A percentile compares a stretch with the other conserved stretches of the same genome.
These are phyloP conservation scores for Dryadomyces quercus-mongolicae DNA, from an alignment of 2,329 filamentous ascomycete species.

Conservation along the genomic window DNA sequence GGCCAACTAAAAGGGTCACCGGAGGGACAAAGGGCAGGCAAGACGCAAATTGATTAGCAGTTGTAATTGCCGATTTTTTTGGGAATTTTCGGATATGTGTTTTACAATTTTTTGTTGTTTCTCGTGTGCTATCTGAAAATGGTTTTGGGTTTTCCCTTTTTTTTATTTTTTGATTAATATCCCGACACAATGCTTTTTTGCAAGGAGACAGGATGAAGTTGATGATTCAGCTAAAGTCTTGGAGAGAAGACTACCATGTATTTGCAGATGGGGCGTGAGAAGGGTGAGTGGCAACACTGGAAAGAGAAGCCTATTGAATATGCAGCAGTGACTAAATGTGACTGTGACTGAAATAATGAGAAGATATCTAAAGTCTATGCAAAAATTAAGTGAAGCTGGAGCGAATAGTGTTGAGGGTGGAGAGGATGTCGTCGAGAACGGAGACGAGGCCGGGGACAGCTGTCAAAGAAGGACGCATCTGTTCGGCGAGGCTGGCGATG, in stretches of 20 bases:
- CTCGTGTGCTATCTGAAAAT: background rate
- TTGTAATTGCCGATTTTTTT: slow-evolving; percentile 18
- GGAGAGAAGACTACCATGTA: background rate
- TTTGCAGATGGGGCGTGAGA: background rate
- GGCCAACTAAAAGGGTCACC: slow-evolving; percentile 31
- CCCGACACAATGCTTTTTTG: background rate
- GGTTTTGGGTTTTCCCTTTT: background rate
- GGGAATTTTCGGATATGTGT: slow-evolving; percentile 12
- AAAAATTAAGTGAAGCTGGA: background rate
- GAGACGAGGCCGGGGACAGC: slow-evolving; percentile 21
- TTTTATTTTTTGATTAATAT: background rate
- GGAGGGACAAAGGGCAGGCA: slow-evolving; percentile 5
- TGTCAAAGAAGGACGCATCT: slow-evolving; percentile 22
- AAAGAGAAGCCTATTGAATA: background rate
- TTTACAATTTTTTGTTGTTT: background rate
- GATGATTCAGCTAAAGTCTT: background rate
- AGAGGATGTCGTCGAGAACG: slow-evolving; percentile 30
- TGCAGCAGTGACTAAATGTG: background rate
- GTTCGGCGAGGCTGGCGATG: slow-evolving; percentile 33
- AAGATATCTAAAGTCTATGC: background rate
- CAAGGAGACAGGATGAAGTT: background rate
- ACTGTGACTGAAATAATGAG: background rate
- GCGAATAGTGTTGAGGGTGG: slow-evolving; percentile 13
- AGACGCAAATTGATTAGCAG: slow-evolving; percentile 23
- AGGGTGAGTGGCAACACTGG: background rate